Percentiles rank a stretch among this genome's conserved stretches.
Conservation (phyloP, 1,284 basidiomycete species). For the Stygiomarasmius scandens region DNA sequence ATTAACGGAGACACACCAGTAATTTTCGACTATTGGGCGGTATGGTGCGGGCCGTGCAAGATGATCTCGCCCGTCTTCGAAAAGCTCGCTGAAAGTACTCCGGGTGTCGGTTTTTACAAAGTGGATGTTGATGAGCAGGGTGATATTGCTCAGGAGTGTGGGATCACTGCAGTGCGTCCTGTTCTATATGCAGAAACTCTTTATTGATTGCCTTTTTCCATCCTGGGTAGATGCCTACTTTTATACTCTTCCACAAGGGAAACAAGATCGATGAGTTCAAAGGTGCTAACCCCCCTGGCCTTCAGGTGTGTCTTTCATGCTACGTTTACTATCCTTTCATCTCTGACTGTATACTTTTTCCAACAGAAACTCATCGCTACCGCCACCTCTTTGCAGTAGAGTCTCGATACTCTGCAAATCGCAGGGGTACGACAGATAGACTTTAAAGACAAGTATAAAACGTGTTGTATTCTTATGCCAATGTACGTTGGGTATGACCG, state of each 20-base stretch:
- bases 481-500: too few relatives aligned
- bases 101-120: conserved; percentile 65
- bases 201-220: background rate
- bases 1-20: conserved; percentile 48
- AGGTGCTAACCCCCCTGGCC: conserved; percentile 49
- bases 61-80: conserved; percentile 67
- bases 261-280: conserved; percentile 55
- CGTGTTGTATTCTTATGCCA: too few relatives aligned
- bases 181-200: too few relatives aligned
- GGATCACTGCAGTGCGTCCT: conserved; percentile 52
- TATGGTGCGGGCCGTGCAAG: conserved; percentile 68
- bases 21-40: conserved; percentile 65
- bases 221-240: conserved; percentile 76
- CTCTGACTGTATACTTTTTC: background rate
- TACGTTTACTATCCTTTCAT: background rate
- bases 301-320: conserved; percentile 30
- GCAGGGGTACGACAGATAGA: too few relatives aligned
- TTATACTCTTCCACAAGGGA: conserved; percentile 67
- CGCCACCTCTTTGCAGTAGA: background rate
- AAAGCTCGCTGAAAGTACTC: conserved; percentile 41
- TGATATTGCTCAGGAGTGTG: conserved; percentile 47
- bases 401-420: too few relatives aligned
- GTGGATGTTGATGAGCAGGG: conserved; percentile 58
- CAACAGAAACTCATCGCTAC: background rate
- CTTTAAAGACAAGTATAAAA: too few relatives aligned